Evolutionary conservation across 2,329 filamentous ascomycete genomes (phyloP).

Genomic region (Cylindrodendrum hubeiense): DNA sequence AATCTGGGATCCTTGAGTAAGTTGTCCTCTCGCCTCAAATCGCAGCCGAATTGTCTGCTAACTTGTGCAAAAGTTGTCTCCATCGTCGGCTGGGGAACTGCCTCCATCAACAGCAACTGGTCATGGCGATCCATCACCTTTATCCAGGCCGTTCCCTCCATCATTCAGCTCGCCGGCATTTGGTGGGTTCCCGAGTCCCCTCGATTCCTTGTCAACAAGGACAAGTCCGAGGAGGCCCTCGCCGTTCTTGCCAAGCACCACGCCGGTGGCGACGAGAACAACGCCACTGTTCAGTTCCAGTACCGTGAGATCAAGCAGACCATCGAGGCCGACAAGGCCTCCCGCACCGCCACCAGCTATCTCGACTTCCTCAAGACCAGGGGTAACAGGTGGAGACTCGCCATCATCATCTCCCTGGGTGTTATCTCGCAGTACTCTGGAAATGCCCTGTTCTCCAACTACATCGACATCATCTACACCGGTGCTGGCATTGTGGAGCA

Average conservation of each 20-base stretch:
- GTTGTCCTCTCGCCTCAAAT: background rate
- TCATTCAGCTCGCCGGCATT: constrained; percentile 74
- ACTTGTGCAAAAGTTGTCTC: constrained; percentile 58
- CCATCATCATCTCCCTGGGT: constrained; percentile 72
- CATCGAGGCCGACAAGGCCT: constrained; percentile 67
- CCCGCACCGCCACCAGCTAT: constrained; percentile 64
- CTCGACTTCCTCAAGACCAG: constrained; percentile 71
- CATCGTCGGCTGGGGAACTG: constrained; percentile 73
- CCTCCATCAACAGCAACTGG: constrained; percentile 70
- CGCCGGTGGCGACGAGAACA: constrained; percentile 68
- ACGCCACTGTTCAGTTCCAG: constrained; percentile 74
- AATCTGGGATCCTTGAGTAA: constrained; percentile 66
- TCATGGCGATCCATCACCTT: constrained; percentile 76
- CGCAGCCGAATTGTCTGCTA: background rate
- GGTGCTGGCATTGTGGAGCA: constrained; percentile 70
- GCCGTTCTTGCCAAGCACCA: constrained; percentile 73
- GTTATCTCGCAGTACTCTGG: constrained; percentile 77
- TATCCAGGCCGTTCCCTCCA: constrained; percentile 71
- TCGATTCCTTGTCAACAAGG: constrained; percentile 74
- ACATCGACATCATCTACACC: constrained; percentile 72
- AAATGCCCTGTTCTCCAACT: constrained; percentile 76
- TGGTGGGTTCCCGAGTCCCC: constrained; percentile 78
- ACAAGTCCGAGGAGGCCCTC: constrained; percentile 72
- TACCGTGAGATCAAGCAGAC: constrained; percentile 76
- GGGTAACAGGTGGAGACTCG: constrained; percentile 74